A percentile compares a stretch with the other conserved stretches of the same genome.
Conservation (phyloP, 2,329 filamentous ascomycete species). For the Diaporthe vexans region DNA sequence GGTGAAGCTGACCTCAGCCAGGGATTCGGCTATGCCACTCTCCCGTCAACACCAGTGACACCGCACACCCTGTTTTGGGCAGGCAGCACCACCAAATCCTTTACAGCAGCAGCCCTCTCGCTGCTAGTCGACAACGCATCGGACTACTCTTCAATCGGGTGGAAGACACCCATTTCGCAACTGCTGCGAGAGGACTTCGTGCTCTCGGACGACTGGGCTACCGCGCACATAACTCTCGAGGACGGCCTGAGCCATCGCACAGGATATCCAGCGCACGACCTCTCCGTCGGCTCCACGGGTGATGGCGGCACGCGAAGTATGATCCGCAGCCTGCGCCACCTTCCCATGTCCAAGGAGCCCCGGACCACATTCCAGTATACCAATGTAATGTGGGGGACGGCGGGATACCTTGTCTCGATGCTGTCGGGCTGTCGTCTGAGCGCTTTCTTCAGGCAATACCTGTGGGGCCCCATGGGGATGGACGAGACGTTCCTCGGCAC, state of each 20-base stretch:
- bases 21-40: constrained; percentile 55
- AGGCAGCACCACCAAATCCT: constrained; percentile 70
- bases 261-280: constrained; percentile 62
- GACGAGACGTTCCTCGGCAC: constrained; percentile 54
- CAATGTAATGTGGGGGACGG: constrained; percentile 55
- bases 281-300: constrained; percentile 46
- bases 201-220: constrained; percentile 60
- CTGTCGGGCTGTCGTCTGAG: constrained; percentile 55
- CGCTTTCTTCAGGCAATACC: constrained; percentile 54
- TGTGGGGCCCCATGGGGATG: constrained; percentile 65
- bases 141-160: constrained; percentile 56
- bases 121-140: constrained; percentile 61
- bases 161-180: constrained; percentile 61
- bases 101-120: constrained; percentile 63
- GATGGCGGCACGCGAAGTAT: constrained; percentile 49
- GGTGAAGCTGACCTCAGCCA: constrained; percentile 44
- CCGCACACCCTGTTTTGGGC: constrained; percentile 67
- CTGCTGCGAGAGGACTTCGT: constrained; percentile 68
- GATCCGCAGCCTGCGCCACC: constrained; percentile 59
- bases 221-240: constrained; percentile 64
- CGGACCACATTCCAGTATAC: constrained; percentile 62
- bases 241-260: constrained; percentile 68
- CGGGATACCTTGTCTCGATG: constrained; percentile 58
- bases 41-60: constrained; percentile 52
- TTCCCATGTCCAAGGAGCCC: constrained; percentile 60